phyloP scores from a whole-genome alignment of 208 protist species.

The Wallacemonas sp. region DNA sequence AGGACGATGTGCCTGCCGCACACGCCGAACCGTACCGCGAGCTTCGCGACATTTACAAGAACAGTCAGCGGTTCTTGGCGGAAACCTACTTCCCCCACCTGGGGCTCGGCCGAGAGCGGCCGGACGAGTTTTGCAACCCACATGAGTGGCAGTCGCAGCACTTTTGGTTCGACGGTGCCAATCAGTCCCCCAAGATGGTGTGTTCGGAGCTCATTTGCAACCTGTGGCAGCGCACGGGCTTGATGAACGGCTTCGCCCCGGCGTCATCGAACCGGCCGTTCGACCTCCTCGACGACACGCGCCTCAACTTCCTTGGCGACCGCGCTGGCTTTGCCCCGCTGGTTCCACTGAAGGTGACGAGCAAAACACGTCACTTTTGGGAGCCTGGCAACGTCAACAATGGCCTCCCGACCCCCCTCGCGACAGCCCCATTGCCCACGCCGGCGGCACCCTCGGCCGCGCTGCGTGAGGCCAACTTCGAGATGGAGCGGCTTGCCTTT shows the following conservation, averaged over 20 bases:
- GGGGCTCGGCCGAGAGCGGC: background rate
- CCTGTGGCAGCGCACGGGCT: constrained; percentile 66
- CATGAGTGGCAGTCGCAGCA: constrained; percentile 39
- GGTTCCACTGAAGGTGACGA: constrained; percentile 36
- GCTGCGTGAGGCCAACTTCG: constrained; percentile 9
- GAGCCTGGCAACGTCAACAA: background rate
- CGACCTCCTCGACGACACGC: constrained; percentile 69
- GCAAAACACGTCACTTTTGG: constrained; percentile 20
- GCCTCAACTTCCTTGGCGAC: constrained; percentile 65
- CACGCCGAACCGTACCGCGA: constrained; percentile 12
- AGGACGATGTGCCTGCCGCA: background rate
- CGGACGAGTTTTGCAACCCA: background rate
- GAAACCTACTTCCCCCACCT: constrained; percentile 77
- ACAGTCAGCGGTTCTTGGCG: constrained; percentile 41
- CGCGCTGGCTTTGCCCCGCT: constrained; percentile 36
- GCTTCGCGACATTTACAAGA: constrained; percentile 38
- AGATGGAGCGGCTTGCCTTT: constrained; percentile 42
- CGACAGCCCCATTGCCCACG: background rate
- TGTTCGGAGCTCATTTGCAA: constrained; percentile 83
- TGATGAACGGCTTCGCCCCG: constrained; percentile 65
- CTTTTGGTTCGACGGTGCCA: constrained; percentile 69
- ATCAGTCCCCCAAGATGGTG: constrained; percentile 51
- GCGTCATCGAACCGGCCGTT: constrained; percentile 80
- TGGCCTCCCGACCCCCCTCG: constrained; percentile 3
- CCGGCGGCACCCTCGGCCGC: background rate